Conservation (phyloP, 148 eudicot species). For the Fagopyrum tataricum region DNA sequence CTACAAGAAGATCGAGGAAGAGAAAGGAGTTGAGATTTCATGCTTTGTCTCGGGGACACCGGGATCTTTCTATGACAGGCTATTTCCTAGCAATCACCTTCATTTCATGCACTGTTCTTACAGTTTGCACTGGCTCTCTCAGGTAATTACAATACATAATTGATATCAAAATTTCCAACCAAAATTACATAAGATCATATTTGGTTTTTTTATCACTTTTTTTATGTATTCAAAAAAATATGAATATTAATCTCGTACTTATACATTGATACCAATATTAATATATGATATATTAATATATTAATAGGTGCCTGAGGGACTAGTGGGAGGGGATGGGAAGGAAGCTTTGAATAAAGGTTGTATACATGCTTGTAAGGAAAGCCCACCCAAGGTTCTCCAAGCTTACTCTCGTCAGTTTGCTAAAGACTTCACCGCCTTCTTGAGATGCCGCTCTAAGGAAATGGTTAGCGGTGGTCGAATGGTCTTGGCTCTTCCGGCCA, state of each 20-base stretch:
- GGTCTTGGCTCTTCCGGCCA: neutral
- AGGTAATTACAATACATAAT: neutral
- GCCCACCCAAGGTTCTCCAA: conserved; percentile 3
- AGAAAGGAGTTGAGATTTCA: neutral
- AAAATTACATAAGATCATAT: no score
- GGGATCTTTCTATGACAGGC: conserved; percentile 5
- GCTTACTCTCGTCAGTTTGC: conserved; percentile 12
- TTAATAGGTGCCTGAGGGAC: neutral
- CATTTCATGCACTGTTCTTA: conserved; percentile 2
- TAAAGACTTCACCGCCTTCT: neutral
- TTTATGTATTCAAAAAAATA: no score
- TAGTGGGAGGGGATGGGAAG: neutral
- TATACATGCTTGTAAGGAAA: neutral
- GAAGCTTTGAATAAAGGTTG: conserved; percentile 12
- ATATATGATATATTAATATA: no score
- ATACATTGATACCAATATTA: no score
- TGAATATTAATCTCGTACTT: no score
- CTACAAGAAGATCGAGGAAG: conserved; percentile 8
- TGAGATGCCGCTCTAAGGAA: conserved; percentile 14
- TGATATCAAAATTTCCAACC: no score
- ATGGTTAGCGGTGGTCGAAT: conserved; percentile 10
- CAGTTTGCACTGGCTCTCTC: conserved; percentile 5
- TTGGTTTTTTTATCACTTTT: no score
- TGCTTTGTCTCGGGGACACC: conserved; percentile 4
- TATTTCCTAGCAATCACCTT: neutral